phyloP scores from a whole-genome alignment of 2,329 filamentous ascomycete species.

The Ophiostoma sp. region DNA sequence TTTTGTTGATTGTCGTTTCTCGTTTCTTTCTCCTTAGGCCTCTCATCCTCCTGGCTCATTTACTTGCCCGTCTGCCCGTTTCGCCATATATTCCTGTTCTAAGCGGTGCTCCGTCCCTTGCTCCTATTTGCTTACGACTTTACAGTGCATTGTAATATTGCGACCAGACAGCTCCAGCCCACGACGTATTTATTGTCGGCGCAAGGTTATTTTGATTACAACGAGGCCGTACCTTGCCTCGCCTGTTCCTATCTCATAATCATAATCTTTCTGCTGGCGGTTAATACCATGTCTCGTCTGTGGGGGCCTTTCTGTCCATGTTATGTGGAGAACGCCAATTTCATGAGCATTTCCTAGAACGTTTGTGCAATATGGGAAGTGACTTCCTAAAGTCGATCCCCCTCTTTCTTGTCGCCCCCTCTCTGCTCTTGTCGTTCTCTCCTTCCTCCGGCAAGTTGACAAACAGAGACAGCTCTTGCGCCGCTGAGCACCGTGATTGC shows the following conservation, averaged over 20 bases:
- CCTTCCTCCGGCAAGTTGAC: constrained; percentile 1
- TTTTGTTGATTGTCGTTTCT: background rate
- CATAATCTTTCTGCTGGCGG: constrained; percentile 3
- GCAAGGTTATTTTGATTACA: background rate
- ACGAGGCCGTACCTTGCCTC: background rate
- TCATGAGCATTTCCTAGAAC: background rate
- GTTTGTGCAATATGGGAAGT: background rate
- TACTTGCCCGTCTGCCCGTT: background rate
- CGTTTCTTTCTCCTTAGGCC: background rate
- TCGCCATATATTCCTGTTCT: background rate
- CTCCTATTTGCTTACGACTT: background rate
- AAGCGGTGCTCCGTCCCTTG: background rate
- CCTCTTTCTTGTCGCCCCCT: background rate
- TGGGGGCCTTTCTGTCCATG: background rate
- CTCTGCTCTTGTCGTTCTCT: background rate
- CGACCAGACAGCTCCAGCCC: constrained; percentile 1
- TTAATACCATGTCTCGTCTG: constrained; percentile 10
- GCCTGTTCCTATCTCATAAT: background rate
- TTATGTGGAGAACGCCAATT: constrained; percentile 10
- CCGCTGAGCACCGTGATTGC: constrained; percentile 13
- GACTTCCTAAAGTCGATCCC: background rate
- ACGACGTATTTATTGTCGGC: background rate
- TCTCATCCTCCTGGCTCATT: constrained; percentile 1
- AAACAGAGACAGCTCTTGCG: background rate
- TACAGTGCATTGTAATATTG: background rate